These are phyloP conservation scores for Venustampulla echinocandica DNA, from an alignment of 495 filamentous ascomycete species.

Conservation along the genomic window DNA sequence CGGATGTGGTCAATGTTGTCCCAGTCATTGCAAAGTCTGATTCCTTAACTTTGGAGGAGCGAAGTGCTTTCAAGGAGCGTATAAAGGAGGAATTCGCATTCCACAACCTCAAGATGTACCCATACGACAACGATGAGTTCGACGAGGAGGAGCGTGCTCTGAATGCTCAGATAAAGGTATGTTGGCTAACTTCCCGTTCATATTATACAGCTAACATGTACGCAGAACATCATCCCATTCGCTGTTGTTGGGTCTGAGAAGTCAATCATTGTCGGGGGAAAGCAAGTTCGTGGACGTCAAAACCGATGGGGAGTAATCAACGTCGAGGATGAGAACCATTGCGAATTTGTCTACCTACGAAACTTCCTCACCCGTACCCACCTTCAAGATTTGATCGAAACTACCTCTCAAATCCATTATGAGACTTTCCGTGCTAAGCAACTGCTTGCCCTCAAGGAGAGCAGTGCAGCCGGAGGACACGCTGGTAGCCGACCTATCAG, in stretches of 20 bases:
- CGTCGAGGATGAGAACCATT: constrained; percentile 98
- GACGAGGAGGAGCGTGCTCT: constrained; percentile 92
- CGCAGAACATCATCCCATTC: constrained; percentile 87
- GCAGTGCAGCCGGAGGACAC: constrained; percentile 73
- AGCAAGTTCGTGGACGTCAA: constrained; percentile 94
- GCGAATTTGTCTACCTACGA: constrained; percentile 96
- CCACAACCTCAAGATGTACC: constrained; percentile 99
- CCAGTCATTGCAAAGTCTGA: constrained; percentile 98
- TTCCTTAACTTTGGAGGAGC: constrained; percentile 91
- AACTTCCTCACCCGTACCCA: constrained; percentile 98
- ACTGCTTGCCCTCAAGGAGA: constrained; percentile 93
- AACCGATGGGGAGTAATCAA: constrained; percentile 99
- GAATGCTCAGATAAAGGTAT: constrained; percentile 92
- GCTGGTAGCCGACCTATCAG: constrained; percentile 84
- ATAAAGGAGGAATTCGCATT: constrained; percentile 99
- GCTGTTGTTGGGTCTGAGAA: constrained; percentile 97
- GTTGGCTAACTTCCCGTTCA: constrained; percentile 20
- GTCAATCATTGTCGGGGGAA: constrained; percentile 92
- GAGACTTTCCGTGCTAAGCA: constrained; percentile 99
- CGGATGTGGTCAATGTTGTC: constrained; percentile 97
- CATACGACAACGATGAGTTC: constrained; percentile 98
- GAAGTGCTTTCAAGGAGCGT: constrained; percentile 91
- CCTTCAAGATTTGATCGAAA: constrained; percentile 95
- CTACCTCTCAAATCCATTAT: constrained; percentile 99
- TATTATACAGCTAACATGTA: not conserved